These are phyloP conservation scores for Naganishia sp. DNA, from an alignment of 1,284 basidiomycete genomes.

Conservation along the genomic window DNA sequence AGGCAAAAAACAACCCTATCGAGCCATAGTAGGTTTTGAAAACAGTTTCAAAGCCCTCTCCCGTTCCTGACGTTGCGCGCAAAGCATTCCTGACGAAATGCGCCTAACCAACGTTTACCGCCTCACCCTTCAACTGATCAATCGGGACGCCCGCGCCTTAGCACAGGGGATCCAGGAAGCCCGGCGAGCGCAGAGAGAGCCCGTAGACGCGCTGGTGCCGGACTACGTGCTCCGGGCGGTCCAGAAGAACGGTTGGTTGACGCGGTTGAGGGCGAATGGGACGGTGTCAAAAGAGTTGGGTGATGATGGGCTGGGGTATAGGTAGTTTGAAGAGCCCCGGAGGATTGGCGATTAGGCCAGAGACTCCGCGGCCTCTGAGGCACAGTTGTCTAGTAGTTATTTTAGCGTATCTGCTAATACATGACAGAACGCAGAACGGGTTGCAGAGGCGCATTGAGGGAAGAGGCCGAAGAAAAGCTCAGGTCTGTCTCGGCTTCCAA, in stretches of 20 bases:
- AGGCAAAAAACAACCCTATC: constrained; percentile 13
- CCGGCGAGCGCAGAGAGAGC: neutral
- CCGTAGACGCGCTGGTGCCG: neutral
- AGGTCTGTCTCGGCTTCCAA: no score
- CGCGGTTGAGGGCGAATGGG: constrained; percentile 4
- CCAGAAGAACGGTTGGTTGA: neutral
- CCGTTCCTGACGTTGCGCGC: neutral
- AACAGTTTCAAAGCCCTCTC: neutral
- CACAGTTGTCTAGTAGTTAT: no score
- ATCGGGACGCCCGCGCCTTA: constrained; percentile 7
- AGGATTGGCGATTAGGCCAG: no score
- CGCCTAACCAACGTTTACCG: constrained; percentile 1
- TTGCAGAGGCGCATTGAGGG: no score
- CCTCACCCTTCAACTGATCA: constrained; percentile 2
- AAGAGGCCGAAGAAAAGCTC: no score
- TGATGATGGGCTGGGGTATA: no score
- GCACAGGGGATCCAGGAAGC: neutral
- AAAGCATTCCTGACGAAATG: constrained; percentile 17
- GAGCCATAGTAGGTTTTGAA: constrained; percentile 8
- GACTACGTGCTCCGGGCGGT: constrained; percentile 6
- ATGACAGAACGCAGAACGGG: no score
- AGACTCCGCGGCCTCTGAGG: no score
- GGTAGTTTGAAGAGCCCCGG: no score
- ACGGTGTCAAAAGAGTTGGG: neutral
- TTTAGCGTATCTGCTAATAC: no score